These are phyloP conservation scores for Diutina ranongensis DNA, from an alignment of 1,139 yeast species.

Conservation along the genomic window DNA sequence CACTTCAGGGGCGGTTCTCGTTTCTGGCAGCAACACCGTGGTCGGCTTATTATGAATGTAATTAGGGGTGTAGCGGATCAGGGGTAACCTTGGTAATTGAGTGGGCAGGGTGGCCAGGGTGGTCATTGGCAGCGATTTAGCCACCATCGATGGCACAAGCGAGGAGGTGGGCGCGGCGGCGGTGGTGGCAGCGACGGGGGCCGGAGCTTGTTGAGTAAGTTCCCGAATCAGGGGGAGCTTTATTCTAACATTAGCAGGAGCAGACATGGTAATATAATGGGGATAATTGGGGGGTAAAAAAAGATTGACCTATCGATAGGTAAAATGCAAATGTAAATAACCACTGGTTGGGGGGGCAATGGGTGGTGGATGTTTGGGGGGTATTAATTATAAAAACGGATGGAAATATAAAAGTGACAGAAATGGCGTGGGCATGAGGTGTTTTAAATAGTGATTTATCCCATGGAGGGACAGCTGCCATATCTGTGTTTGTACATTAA, in stretches of 20 bases:
- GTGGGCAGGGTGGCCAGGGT: not conserved
- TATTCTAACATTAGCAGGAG: not conserved
- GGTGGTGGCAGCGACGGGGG: not conserved
- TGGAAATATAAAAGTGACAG: no score
- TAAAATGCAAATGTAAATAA: not conserved
- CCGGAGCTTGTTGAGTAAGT: not conserved
- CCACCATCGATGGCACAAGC: not conserved
- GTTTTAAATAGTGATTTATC: not conserved
- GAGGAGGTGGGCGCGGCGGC: not conserved
- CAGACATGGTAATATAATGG: not conserved
- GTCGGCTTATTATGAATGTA: not conserved
- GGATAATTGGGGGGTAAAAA: not conserved
- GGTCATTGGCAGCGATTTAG: not conserved
- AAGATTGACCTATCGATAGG: not conserved
- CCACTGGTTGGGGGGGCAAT: not conserved
- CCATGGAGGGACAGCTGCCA: not conserved
- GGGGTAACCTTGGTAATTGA: not conserved
- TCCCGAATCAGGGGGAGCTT: conserved; percentile 2
- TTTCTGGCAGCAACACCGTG: not conserved
- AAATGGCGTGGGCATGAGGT: no score
- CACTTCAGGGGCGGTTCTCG: not conserved
- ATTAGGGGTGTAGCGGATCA: conserved; percentile 2
- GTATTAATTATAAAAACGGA: no score
- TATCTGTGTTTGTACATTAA: not conserved
- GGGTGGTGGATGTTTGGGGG: no score